phyloP scores from a whole-genome alignment of 106 monocot genomes.

The Vanilla planifolia region DNA sequence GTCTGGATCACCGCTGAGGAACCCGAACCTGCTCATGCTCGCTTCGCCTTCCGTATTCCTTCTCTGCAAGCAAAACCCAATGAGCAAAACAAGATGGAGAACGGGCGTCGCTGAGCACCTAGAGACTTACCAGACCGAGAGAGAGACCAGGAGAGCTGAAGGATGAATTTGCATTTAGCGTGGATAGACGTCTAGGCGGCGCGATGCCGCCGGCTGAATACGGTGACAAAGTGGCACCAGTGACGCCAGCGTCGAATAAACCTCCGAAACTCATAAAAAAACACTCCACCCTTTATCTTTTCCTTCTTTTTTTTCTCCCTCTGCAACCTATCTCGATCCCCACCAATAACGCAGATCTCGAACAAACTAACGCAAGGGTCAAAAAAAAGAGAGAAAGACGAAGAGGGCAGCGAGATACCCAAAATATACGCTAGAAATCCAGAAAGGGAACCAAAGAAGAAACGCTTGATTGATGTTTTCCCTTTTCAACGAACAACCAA shows the following conservation, averaged over 20 bases:
- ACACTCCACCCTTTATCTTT: slow-evolving; percentile 4
- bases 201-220: slow-evolving; percentile 2
- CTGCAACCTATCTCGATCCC: too few relatives aligned
- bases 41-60: neutral
- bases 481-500: neutral
- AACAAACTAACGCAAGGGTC: too few relatives aligned
- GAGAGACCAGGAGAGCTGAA: slow-evolving; percentile 54
- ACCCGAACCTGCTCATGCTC: neutral
- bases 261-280: slow-evolving; percentile 66
- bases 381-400: neutral
- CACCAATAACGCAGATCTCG: too few relatives aligned
- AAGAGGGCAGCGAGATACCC: neutral
- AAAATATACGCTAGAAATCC: slow-evolving; percentile 2
- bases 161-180: slow-evolving; percentile 21
- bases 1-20: neutral
- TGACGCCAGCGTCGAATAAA: slow-evolving; percentile 34
- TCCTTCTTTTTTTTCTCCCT: too few relatives aligned
- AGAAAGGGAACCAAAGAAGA: neutral
- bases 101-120: neutral
- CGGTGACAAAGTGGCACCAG: slow-evolving; percentile 10
- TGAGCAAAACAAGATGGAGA: neutral
- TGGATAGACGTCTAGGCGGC: slow-evolving; percentile 16
- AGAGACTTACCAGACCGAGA: slow-evolving; percentile 65
- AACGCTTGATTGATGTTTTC: slow-evolving; percentile 8
- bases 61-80: neutral